Percentiles rank a stretch among this genome's conserved stretches.
phyloP scores from a whole-genome alignment of 179 eudicot genomes.

The Heliamphora pulchella region DNA sequence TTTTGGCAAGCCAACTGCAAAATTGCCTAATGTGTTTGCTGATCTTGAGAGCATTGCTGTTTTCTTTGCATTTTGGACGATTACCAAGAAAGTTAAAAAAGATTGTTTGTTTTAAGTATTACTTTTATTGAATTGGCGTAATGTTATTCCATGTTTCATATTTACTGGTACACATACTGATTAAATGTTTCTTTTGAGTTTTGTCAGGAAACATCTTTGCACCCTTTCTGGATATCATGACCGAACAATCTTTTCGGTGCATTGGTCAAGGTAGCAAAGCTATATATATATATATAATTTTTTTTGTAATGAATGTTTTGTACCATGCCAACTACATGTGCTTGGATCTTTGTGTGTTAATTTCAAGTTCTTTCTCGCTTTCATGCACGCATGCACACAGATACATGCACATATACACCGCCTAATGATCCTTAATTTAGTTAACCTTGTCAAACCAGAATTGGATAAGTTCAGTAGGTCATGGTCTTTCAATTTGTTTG shows the following conservation, averaged over 20 bases:
- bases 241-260: constrained; percentile 78
- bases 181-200: constrained; percentile 12
- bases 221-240: constrained; percentile 89
- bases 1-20: not conserved
- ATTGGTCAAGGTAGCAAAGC: constrained; percentile 77
- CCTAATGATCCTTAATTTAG: constrained; percentile 13
- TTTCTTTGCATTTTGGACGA: not conserved
- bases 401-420: not conserved
- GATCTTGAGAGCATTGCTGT: not conserved
- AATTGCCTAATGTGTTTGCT: not conserved
- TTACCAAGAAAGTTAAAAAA: not conserved
- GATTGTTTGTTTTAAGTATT: not conserved
- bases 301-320: not conserved
- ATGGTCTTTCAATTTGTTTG: not conserved
- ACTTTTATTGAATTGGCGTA: not conserved
- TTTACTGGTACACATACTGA: not conserved
- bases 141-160: constrained; percentile 12
- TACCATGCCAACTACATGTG: not conserved
- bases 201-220: constrained; percentile 75
- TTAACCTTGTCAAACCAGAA: not conserved
- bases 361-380: not conserved
- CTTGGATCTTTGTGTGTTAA: not conserved
- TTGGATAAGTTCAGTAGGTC: not conserved
- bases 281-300: no score
- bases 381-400: not conserved